Evolutionary conservation across 768 basidiomycete genomes (phyloP).

Genomic region (Mycena belliarum): DNA sequence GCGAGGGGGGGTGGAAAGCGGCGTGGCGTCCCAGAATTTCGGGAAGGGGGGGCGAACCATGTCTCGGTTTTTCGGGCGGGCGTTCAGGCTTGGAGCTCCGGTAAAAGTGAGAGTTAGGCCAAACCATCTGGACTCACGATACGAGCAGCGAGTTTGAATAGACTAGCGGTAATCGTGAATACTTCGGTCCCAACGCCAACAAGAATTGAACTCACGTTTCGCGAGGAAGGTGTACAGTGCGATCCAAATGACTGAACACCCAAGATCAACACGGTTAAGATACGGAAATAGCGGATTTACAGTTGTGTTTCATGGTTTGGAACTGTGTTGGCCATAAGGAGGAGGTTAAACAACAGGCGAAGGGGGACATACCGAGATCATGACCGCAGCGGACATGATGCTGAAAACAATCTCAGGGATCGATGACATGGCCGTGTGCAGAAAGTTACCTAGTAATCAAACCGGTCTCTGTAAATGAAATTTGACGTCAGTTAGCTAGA

Average conservation of each 20-base stretch:
- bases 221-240: slow-evolving; percentile 33
- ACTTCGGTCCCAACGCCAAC: not conserved
- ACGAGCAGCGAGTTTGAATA: slow-evolving; percentile 20
- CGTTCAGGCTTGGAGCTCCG: slow-evolving; percentile 1
- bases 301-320: slow-evolving; percentile 21
- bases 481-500: not conserved
- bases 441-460: slow-evolving; percentile 24
- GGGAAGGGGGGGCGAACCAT: slow-evolving; percentile 8
- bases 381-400: slow-evolving; percentile 10
- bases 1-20: not conserved
- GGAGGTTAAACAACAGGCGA: not conserved
- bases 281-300: slow-evolving; percentile 3
- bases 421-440: slow-evolving; percentile 9
- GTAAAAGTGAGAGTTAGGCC: not conserved
- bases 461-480: slow-evolving; percentile 24
- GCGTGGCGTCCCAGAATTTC: slow-evolving; percentile 7
- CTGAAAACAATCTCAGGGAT: slow-evolving; percentile 4
- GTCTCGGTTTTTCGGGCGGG: slow-evolving; percentile 2
- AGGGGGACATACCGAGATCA: slow-evolving; percentile 8
- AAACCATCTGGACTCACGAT: slow-evolving; percentile 6
- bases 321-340: not conserved
- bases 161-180: not conserved
- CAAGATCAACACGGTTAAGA: not conserved
- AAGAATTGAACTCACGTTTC: slow-evolving; percentile 25
- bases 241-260: slow-evolving; percentile 30